phyloP scores from a whole-genome alignment of 192 early-diverging fungal genomes.

The Dissophora ornata region DNA sequence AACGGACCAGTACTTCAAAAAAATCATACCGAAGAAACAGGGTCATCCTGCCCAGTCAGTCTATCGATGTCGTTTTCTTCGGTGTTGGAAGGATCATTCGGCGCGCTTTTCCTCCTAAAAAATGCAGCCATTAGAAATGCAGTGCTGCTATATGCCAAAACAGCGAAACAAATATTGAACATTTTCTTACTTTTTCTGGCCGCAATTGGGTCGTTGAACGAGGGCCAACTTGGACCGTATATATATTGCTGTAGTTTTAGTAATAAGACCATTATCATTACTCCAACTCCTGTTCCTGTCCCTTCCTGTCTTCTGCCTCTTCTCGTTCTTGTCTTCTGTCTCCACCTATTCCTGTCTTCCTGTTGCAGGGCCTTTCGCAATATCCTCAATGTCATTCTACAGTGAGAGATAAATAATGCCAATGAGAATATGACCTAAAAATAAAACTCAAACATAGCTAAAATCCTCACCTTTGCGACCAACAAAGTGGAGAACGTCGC shows the following conservation, averaged over 20 bases:
- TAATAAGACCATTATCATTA: slow-evolving; percentile 32
- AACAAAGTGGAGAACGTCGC: slow-evolving; percentile 23
- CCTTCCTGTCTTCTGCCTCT: too few species aligned
- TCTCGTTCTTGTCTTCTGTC: too few species aligned
- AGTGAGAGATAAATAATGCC: slow-evolving; percentile 7
- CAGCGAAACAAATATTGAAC: slow-evolving; percentile 3
- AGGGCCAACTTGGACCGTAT: slow-evolving; percentile 16
- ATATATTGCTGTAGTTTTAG: slow-evolving; percentile 10
- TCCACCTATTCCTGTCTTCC: too few species aligned
- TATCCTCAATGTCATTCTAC: slow-evolving; percentile 27
- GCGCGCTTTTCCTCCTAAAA: slow-evolving; percentile 5
- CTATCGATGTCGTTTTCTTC: slow-evolving; percentile 1
- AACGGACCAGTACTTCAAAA: neutral
- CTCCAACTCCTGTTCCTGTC: too few species aligned
- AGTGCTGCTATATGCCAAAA: neutral
- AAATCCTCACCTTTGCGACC: slow-evolving; percentile 29
- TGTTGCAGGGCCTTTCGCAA: slow-evolving; percentile 20
- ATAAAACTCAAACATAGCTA: slow-evolving; percentile 12
- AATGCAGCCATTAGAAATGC: slow-evolving; percentile 16
- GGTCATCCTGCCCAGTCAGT: neutral
- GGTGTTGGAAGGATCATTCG: slow-evolving; percentile 4
- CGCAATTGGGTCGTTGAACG: slow-evolving; percentile 20
- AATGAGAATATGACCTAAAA: slow-evolving; percentile 7
- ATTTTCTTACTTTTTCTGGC: slow-evolving; percentile 26
- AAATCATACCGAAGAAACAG: neutral